phyloP scores from a whole-genome alignment of 2,329 filamentous ascomycete species.

The Colletotrichum costaricense region DNA sequence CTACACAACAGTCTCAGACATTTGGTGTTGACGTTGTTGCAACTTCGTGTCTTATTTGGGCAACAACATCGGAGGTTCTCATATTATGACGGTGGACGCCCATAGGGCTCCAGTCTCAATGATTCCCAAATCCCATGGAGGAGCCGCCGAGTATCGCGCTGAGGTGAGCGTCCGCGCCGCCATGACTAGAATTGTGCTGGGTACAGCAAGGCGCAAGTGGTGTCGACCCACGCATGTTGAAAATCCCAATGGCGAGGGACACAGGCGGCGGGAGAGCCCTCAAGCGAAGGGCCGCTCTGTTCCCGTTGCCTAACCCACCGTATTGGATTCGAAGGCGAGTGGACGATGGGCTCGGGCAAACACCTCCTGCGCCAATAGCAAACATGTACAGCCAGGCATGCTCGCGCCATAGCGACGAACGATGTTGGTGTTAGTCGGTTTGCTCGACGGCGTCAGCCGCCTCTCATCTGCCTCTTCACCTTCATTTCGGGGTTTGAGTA shows the following conservation, averaged over 20 bases:
- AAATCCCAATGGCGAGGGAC: slow-evolving; percentile 5
- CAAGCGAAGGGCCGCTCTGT: slow-evolving; percentile 15
- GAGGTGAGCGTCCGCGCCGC: slow-evolving; percentile 24
- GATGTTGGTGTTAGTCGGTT: neutral
- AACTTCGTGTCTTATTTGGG: slow-evolving; percentile 17
- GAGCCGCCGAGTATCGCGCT: slow-evolving; percentile 13
- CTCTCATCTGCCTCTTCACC: slow-evolving; percentile 5
- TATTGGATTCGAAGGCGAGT: slow-evolving; percentile 3
- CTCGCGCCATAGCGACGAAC: neutral
- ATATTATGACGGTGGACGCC: neutral
- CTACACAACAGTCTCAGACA: neutral
- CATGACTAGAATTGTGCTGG: neutral
- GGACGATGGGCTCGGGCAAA: neutral
- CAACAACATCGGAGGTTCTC: neutral
- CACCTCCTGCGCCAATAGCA: neutral
- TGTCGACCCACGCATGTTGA: neutral
- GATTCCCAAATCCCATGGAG: neutral
- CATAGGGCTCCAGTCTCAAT: neutral
- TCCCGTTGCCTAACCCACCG: slow-evolving; percentile 22
- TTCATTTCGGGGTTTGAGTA: neutral
- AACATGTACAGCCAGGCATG: slow-evolving; percentile 1
- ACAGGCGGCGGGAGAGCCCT: slow-evolving; percentile 14
- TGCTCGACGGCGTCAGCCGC: neutral
- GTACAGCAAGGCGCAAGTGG: slow-evolving; percentile 1
- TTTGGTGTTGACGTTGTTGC: slow-evolving; percentile 11